These are phyloP conservation scores for Lactifluus hygrophoroides DNA, from an alignment of 768 basidiomycete species.

Conservation along the genomic window DNA sequence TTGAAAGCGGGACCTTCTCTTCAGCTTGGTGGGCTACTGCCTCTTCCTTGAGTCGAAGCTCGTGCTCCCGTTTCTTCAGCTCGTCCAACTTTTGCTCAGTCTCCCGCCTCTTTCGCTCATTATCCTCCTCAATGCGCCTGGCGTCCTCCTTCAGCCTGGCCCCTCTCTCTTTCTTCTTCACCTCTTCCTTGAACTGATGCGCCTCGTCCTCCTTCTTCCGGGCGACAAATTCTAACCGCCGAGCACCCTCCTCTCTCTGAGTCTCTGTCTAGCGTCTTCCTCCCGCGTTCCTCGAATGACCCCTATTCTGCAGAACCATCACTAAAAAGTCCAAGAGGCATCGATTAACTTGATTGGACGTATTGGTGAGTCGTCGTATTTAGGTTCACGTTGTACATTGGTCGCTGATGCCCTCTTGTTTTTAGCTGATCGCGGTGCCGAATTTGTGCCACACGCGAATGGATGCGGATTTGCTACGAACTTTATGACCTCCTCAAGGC, in stretches of 20 bases:
- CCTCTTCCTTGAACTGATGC: conserved; percentile 28
- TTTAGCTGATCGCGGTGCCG: no score
- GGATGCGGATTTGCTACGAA: no score
- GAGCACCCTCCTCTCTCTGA: conserved; percentile 24
- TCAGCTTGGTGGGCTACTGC: not conserved
- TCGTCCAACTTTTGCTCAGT: conserved; percentile 15
- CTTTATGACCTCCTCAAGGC: no score
- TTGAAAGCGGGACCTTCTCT: not conserved
- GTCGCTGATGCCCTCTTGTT: no score
- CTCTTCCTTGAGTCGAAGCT: conserved; percentile 10
- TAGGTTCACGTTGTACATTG: no score
- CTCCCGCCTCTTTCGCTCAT: conserved; percentile 12
- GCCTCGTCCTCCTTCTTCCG: conserved; percentile 27
- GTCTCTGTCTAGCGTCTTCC: conserved; percentile 30
- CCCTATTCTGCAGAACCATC: no score
- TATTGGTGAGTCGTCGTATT: no score
- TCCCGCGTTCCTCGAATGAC: no score
- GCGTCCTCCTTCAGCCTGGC: conserved; percentile 6
- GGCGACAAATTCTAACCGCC: conserved; percentile 25
- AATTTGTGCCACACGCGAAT: no score
- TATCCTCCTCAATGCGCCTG: conserved; percentile 27
- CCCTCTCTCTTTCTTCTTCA: conserved; percentile 8
- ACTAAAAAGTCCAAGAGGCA: no score
- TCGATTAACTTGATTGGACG: no score
- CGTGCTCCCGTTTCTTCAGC: conserved; percentile 12